Conservation (phyloP, 352 stramenopile species). For the Phytophthora uliginosa region DNA sequence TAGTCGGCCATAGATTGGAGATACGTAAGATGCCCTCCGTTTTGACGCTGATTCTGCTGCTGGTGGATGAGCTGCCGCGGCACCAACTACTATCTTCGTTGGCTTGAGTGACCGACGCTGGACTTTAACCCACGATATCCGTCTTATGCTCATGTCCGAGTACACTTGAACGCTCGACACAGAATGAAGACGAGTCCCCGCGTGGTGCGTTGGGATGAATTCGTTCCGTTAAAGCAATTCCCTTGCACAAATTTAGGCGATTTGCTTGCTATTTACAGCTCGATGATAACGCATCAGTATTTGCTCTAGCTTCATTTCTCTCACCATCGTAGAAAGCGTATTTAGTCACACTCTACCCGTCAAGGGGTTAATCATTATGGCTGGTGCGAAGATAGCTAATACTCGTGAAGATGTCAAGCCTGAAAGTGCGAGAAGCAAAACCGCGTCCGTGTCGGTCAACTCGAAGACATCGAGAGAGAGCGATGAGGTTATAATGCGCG, state of each 20-base stretch:
- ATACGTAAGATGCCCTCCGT: slow-evolving; percentile 17
- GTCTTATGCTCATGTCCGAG: slow-evolving; percentile 20
- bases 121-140: slow-evolving; percentile 31
- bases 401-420: slow-evolving; percentile 8
- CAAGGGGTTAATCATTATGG: slow-evolving; percentile 8
- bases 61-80: background rate
- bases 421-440: slow-evolving; percentile 12
- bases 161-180: background rate
- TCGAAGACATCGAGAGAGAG: slow-evolving; percentile 2
- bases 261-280: background rate
- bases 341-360: background rate
- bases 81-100: slow-evolving; percentile 29
- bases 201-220: slow-evolving; percentile 5
- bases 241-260: slow-evolving; percentile 17
- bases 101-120: slow-evolving; percentile 25
- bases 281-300: slow-evolving; percentile 2
- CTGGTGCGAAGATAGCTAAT: slow-evolving; percentile 8
- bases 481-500: background rate
- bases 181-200: background rate
- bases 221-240: background rate
- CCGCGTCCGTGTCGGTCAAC: background rate
- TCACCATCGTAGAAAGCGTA: background rate
- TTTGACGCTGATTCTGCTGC: background rate
- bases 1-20: slow-evolving; percentile 14
- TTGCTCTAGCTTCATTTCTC: background rate